Percentiles rank a stretch among this genome's conserved stretches.
These are phyloP conservation scores for Cryptosporidium viatorum DNA, from an alignment of 169 alveolate genomes.

Conservation along the genomic window DNA sequence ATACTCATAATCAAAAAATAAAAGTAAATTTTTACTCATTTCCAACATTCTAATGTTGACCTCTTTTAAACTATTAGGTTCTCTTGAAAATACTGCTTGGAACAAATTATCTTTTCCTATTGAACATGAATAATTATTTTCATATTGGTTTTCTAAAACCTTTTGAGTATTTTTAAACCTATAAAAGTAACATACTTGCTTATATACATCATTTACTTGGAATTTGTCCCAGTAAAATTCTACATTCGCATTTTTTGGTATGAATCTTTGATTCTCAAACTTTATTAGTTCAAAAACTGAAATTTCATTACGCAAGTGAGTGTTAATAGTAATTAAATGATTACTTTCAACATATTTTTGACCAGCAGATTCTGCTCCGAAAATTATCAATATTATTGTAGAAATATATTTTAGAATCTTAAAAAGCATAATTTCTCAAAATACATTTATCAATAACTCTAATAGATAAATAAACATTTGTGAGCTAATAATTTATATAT, in stretches of 20 bases:
- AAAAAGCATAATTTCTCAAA: background rate
- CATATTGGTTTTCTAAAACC: background rate
- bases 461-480: background rate
- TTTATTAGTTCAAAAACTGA: slow-evolving; percentile 7
- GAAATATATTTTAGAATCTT: background rate
- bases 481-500: background rate
- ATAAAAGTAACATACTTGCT: slow-evolving; percentile 8
- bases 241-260: background rate
- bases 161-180: background rate
- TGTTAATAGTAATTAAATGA: background rate
- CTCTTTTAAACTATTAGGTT: background rate
- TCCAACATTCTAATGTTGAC: background rate
- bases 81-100: background rate
- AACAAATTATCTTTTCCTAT: background rate
- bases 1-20: slow-evolving; percentile 54
- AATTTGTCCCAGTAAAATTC: slow-evolving; percentile 38
- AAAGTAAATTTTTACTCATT: background rate
- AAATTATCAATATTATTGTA: background rate
- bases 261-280: slow-evolving; percentile 14
- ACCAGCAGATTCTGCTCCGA: background rate
- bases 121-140: background rate
- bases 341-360: background rate
- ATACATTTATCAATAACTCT: background rate
- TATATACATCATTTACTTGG: slow-evolving; percentile 8
- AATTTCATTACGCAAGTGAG: slow-evolving; percentile 6